phyloP scores from a whole-genome alignment of 2,329 filamentous ascomycete species.

The Cercospora sp. region DNA sequence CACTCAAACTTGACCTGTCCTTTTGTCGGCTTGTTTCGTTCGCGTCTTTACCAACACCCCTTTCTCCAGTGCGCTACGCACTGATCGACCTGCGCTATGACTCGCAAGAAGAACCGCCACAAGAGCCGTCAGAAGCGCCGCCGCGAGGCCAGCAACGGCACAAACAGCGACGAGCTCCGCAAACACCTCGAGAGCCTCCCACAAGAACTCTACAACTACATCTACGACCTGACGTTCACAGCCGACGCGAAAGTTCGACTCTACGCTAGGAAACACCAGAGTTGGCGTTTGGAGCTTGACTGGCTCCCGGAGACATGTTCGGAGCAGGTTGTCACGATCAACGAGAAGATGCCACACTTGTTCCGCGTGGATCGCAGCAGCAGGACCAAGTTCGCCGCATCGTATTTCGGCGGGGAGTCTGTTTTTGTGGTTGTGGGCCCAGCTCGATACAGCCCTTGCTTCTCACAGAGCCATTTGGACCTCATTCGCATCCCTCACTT shows the following conservation, averaged over 20 bases:
- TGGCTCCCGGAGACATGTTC: no score
- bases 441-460: no score
- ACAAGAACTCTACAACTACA: background rate
- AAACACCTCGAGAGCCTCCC: background rate
- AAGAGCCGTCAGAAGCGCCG: background rate
- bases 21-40: background rate
- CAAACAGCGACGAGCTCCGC: background rate
- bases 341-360: background rate
- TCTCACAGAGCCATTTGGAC: no score
- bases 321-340: background rate
- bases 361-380: background rate
- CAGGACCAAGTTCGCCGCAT: background rate
- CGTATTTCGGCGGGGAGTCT: background rate
- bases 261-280: background rate
- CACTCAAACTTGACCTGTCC: no score
- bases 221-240: background rate
- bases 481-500: no score
- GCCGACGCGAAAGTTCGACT: background rate
- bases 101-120: background rate
- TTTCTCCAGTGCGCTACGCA: background rate
- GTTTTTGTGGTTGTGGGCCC: background rate
- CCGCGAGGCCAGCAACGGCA: background rate
- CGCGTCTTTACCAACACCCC: background rate
- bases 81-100: background rate
- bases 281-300: background rate